Base-by-base conservation (phyloP, 305 asterid species). In the Petunia hybrid region DNA sequence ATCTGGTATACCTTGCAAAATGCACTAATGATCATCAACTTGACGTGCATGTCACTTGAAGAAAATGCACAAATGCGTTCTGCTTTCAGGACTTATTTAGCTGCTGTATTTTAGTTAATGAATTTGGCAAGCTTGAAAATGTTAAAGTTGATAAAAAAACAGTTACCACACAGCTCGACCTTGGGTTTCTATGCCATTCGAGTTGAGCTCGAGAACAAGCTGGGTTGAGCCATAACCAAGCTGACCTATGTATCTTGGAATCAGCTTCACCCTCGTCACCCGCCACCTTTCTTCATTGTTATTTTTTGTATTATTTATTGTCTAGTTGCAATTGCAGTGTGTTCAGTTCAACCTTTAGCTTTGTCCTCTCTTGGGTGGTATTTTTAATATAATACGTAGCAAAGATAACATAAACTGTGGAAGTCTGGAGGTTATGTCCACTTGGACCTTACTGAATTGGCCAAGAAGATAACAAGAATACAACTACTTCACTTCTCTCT, bases 71-170 rank as follows among this genome's bases (percentile, higher is more conserved):
- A 6, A 2, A 61, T 61, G 41, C 6, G 1, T 61, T 31, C 67
- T 40, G 22, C 13, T 61, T 61, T 61, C 1, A 61, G 14, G 67
- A 31, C 40, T 61, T 61, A 8, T 67, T 40, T 67, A 67, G 74
- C 40, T 67, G 53, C 55, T 67, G 48, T 39, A 2, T 39, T 65
- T 65, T 65, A 42, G 73, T 65, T 14, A 65, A 65, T 64, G 51
- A 65, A 65, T 39, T 65, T 2, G 35, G 8, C 73, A 13, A 39
- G 74, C 53, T 66, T 66, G 53, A 66, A 66, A 13, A 14, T 13
- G 36, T 40, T 66, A 66, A 12, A 2, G 51, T n/a, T 41, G 40
- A n/a, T 43, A 6, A 13, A 43, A 9, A 43, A 42, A 42, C 56
- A 67, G 75, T 68, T 46, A 16, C 8, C 39, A 3, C 38, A 42